phyloP scores from a whole-genome alignment of 1,284 basidiomycete genomes.

The Irpex rosettiformis region DNA sequence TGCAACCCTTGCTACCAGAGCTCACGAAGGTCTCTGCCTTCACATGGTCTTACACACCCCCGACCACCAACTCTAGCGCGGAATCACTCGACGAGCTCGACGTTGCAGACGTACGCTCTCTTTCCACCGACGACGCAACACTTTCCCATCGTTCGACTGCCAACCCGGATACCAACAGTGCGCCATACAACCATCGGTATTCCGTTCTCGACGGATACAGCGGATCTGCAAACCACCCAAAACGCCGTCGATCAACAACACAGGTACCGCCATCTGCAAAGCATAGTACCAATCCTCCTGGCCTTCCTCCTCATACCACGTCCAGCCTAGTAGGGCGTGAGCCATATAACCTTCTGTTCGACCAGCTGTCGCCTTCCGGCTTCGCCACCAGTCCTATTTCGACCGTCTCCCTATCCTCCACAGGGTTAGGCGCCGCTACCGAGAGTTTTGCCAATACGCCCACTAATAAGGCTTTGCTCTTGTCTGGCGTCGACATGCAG shows the following conservation, averaged over 20 bases:
- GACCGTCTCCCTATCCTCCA: neutral
- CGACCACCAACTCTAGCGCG: conserved; percentile 19
- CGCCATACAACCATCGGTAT: neutral
- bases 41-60: conserved; percentile 26
- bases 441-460: conserved; percentile 1
- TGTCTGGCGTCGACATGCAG: conserved; percentile 25
- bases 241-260: conserved; percentile 11
- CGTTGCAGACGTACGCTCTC: conserved; percentile 14
- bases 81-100: conserved; percentile 16
- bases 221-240: conserved; percentile 11
- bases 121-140: conserved; percentile 18
- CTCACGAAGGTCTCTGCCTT: conserved; percentile 27
- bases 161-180: neutral
- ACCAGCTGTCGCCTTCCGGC: neutral
- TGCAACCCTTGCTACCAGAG: conserved; percentile 18
- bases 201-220: conserved; percentile 15
- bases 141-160: conserved; percentile 12
- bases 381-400: conserved; percentile 2
- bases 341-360: conserved; percentile 3
- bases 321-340: neutral
- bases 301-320: conserved; percentile 19
- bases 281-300: conserved; percentile 25
- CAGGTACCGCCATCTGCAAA: conserved; percentile 20
- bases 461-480: conserved; percentile 3
- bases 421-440: conserved; percentile 7